These are phyloP conservation scores for Xylariaceae sp. DNA, from an alignment of 2,329 filamentous ascomycete species.

Conservation along the genomic window DNA sequence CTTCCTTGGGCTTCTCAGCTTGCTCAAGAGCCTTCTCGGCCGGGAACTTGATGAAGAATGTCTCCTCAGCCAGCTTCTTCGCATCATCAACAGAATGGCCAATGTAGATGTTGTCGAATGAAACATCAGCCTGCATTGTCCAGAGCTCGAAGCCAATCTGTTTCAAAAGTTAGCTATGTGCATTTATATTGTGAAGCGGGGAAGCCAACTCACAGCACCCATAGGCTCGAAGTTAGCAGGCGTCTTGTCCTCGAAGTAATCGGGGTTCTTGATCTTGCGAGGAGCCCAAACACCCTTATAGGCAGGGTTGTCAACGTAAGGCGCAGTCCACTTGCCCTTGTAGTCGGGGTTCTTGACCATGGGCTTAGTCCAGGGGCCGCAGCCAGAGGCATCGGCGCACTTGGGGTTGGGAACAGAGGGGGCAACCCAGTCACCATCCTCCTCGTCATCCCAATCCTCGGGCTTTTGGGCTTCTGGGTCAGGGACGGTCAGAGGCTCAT, in stretches of 20 bases:
- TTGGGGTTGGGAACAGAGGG: constrained; percentile 94
- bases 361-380: constrained; percentile 90
- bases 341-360: constrained; percentile 94
- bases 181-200: background rate
- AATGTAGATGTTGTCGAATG: constrained; percentile 99
- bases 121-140: constrained; percentile 99
- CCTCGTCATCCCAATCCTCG: constrained; percentile 99
- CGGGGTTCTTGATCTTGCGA: constrained; percentile 95
- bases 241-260: constrained; percentile 96
- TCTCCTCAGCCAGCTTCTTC: constrained; percentile 85
- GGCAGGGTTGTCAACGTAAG: constrained; percentile 92
- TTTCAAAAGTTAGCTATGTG: constrained; percentile 15
- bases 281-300: constrained; percentile 98
- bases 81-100: constrained; percentile 96
- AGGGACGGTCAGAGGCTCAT: constrained; percentile 80
- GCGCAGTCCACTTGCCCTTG: constrained; percentile 98
- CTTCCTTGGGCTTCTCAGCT: constrained; percentile 77
- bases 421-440: constrained; percentile 96
- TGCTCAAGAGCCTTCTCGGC: constrained; percentile 83
- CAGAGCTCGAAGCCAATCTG: constrained; percentile 99
- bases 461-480: constrained; percentile 98
- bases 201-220: constrained; percentile 77
- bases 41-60: constrained; percentile 86
- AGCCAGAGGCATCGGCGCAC: constrained; percentile 91
- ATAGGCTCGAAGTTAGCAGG: constrained; percentile 98